phyloP scores from a whole-genome alignment of 1,284 basidiomycete genomes.

The Leccinum pallidistipes region DNA sequence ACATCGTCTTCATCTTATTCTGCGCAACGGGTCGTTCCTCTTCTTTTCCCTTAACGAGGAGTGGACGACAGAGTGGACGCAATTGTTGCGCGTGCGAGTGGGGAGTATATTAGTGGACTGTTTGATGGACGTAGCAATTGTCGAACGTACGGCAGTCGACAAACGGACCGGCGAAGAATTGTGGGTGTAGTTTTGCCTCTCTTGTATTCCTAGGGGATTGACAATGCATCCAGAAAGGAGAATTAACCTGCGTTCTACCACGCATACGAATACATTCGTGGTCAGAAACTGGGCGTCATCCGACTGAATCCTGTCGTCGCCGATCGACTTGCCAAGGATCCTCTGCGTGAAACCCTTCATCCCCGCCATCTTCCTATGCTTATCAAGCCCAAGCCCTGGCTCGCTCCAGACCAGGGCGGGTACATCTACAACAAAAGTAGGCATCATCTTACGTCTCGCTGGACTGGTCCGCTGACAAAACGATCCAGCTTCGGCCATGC shows the following conservation, averaged over 20 bases:
- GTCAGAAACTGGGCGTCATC: conserved; percentile 90
- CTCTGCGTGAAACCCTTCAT: conserved; percentile 76
- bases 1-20: no score
- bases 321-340: conserved; percentile 79
- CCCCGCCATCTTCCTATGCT: conserved; percentile 97
- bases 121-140: conserved; percentile 82
- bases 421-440: conserved; percentile 79
- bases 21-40: no score
- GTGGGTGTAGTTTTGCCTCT: conserved; percentile 41
- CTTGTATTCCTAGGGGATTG: conserved; percentile 1
- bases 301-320: conserved; percentile 83
- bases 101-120: conserved; percentile 85
- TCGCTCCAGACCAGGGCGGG: conserved; percentile 76
- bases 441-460: conserved; percentile 23
- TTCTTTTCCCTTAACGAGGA: conserved; percentile 42
- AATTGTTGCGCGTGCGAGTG: conserved; percentile 72
- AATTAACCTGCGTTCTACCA: conserved; percentile 92
- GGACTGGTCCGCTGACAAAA: conserved; percentile 1
- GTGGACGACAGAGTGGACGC: conserved; percentile 85
- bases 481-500: conserved; percentile 72
- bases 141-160: conserved; percentile 63
- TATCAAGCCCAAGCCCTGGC: conserved; percentile 88
- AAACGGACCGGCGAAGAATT: conserved; percentile 56
- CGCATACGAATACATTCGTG: conserved; percentile 91
- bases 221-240: conserved; percentile 55